Evolutionary conservation across 108 stramenopile species (phyloP).

Genomic region (Cyclostephanos tholiformis): DNA sequence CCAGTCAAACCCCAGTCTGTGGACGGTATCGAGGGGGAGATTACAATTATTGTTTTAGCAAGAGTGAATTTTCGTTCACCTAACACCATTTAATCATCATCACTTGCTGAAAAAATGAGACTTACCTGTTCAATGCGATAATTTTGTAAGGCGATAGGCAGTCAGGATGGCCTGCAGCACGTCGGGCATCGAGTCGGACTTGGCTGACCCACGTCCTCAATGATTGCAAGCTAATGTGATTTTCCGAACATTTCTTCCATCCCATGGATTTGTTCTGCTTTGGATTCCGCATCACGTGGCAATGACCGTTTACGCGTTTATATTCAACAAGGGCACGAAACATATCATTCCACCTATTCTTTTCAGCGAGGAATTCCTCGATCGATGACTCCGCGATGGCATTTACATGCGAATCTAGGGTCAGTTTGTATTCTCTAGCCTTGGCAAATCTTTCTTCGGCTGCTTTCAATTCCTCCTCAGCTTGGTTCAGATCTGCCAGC

Average conservation of each 20-base stretch:
- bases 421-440: constrained; percentile 15
- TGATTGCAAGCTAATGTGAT: constrained; percentile 7
- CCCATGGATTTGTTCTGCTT: constrained; percentile 7
- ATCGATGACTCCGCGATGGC: constrained; percentile 13
- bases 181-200: constrained; percentile 28
- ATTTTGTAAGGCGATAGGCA: constrained; percentile 45
- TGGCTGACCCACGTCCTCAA: constrained; percentile 36
- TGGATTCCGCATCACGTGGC: constrained; percentile 39
- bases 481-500: constrained; percentile 8
- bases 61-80: not conserved
- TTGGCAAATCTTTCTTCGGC: constrained; percentile 12
- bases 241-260: constrained; percentile 6
- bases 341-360: constrained; percentile 53
- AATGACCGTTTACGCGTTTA: constrained; percentile 54
- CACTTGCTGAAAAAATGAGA: not conserved
- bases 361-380: constrained; percentile 25
- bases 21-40: not conserved
- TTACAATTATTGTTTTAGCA: not conserved
- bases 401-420: constrained; percentile 21
- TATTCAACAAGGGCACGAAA: constrained; percentile 50
- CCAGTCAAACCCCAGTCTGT: constrained; percentile 46
- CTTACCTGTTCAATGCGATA: constrained; percentile 13
- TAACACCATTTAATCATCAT: not conserved
- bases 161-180: constrained; percentile 22
- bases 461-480: constrained; percentile 21